These are phyloP conservation scores for Azolla pinnata DNA, from an alignment of 75 land plant genomes.

Conservation along the genomic window DNA sequence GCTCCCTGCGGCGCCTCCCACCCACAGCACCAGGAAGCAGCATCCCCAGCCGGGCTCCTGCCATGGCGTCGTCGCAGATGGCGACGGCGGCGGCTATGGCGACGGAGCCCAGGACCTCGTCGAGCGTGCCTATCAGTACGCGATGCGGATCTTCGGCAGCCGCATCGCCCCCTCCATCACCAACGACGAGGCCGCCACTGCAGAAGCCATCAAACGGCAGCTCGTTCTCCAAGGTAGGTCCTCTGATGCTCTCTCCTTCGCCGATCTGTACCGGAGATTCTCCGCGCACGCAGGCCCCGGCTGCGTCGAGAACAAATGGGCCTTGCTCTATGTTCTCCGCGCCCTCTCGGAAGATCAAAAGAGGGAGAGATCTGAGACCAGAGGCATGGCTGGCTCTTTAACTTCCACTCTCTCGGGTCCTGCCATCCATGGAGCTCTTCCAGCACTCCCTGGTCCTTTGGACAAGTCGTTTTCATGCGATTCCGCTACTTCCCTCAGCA, in stretches of 20 bases:
- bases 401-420: slow-evolving; percentile 30
- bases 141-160: slow-evolving; percentile 73
- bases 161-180: slow-evolving; percentile 62
- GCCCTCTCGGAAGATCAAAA: slow-evolving; percentile 53
- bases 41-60: too few relatives aligned
- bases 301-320: slow-evolving; percentile 64
- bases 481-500: not conserved
- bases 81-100: slow-evolving; percentile 5
- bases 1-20: slow-evolving; percentile 6
- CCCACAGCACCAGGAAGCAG: too few relatives aligned
- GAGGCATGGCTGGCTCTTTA: slow-evolving; percentile 16
- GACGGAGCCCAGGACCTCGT: slow-evolving; percentile 9
- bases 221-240: slow-evolving; percentile 70
- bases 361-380: slow-evolving; percentile 18
- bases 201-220: slow-evolving; percentile 83
- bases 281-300: slow-evolving; percentile 53
- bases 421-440: slow-evolving; percentile 43
- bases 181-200: slow-evolving; percentile 75
- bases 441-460: slow-evolving; percentile 18
- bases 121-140: slow-evolving; percentile 49
- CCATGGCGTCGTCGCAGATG: too few relatives aligned
- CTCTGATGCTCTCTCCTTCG: slow-evolving; percentile 79
- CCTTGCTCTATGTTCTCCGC: slow-evolving; percentile 70
- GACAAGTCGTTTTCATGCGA: not conserved
- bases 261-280: slow-evolving; percentile 69